Evolutionary conservation across 2,329 filamentous ascomycete genomes (phyloP), one percentile per base, ranked within the genome.

Genomic region (Arthrobotrys musiformis): DNA sequence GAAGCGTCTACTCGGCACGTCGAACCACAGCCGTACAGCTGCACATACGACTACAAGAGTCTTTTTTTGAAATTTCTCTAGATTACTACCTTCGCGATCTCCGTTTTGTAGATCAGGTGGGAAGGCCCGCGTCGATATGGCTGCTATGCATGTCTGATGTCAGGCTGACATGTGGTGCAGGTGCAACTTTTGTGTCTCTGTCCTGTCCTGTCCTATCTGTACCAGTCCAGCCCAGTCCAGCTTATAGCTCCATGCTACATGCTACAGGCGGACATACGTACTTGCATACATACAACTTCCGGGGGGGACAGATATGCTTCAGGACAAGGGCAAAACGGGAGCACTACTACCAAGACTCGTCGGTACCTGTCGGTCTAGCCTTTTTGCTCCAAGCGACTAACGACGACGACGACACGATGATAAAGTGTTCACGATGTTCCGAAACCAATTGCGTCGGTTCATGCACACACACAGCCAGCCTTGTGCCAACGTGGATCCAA

Each of bases 401-500:
- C 60, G 50, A 60, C 48, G 37, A 52, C 48, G 50, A 56, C 50
- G 50, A 56, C 50, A 66, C 30, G 22, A 35, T 61, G 52, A 67
- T 42, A 50, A 66, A n/a, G 28, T 63, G 58, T 69, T 67, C 28
- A 46, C 46, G 48, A 28, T 22, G 40, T 42, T 19, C 15, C 70
- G 35, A 77, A 66, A 35, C 73, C 73, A 56, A 70, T 77, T 77
- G 73, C 73, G 73, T 70, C 60, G 73, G 64, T 60, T 48, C 48
- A 61, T 64, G 63, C 54, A 58, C 54, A 58, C 54, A 58, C 54
- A 76, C 72, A 76, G 72, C 72, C 72, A 76, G 72, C 72, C 72
- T 66, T 70, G 73, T 77, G 73, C 73, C 66, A 77, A 77, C 73
- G 66, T 70, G 66, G 73, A 70, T 70, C 73, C 66, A 77, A 77